A percentile compares a stretch with the other conserved stretches of the same genome.
Conservation (phyloP, 805 yeast species). For the Dipodascus geniculatus region DNA sequence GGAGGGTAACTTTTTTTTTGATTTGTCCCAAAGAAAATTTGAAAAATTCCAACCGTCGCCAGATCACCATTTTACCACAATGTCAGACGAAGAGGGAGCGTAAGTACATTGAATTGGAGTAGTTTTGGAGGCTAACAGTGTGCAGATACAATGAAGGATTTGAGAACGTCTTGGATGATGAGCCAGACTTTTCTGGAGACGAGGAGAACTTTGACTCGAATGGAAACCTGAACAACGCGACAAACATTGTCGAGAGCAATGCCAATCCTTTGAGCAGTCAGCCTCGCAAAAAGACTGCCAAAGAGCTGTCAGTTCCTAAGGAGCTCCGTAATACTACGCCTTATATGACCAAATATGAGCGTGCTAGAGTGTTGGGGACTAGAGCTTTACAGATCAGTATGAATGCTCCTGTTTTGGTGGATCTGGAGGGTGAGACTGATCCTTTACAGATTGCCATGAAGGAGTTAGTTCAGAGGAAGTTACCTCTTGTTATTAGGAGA, state of each 20-base stretch:
- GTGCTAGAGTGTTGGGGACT: constrained; percentile 95
- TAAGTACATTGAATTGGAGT: constrained; percentile 12
- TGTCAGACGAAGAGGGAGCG: constrained; percentile 36
- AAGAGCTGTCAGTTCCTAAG: constrained; percentile 78
- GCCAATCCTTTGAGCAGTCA: constrained; percentile 27
- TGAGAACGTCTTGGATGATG: constrained; percentile 32
- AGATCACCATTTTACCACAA: constrained; percentile 5
- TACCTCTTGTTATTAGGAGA: constrained; percentile 91
- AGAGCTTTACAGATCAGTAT: constrained; percentile 94
- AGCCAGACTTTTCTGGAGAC: constrained; percentile 75
- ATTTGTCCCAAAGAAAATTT: neutral
- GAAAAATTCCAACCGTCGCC: neutral
- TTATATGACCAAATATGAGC: constrained; percentile 96
- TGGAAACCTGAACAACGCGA: constrained; percentile 30
- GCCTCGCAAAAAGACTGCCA: constrained; percentile 49
- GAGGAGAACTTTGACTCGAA: constrained; percentile 39
- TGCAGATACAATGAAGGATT: constrained; percentile 39
- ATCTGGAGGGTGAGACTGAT: constrained; percentile 97
- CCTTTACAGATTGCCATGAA: constrained; percentile 97
- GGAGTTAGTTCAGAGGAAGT: constrained; percentile 87
- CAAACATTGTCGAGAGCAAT: constrained; percentile 30
- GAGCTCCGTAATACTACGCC: constrained; percentile 92
- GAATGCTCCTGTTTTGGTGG: constrained; percentile 97
- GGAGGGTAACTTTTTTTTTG: neutral
- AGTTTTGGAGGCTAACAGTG: neutral